Base-by-base conservation (phyloP, 805 yeast genomes). In the Myxozyma mucilagina region DNA sequence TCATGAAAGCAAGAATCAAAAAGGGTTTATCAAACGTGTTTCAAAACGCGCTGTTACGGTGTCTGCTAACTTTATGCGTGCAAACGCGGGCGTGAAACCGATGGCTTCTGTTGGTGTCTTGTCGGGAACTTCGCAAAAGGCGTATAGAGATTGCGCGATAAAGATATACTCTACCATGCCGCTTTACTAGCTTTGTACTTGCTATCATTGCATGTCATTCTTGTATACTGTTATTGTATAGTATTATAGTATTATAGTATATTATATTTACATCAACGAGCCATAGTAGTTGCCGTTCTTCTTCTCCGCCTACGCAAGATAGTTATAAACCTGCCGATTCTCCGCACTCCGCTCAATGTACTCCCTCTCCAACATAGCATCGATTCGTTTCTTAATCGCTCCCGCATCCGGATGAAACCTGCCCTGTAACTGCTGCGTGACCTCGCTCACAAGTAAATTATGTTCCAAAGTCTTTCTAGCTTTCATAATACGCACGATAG, bases 401-500 rank as follows among this genome's bases (percentile, higher is more conserved):
- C 80, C 72, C 7, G 87, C 85, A 60, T 83, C 82, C 1, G 97
- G 91, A 53, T 81, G 82, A 72, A 91, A 92, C 61, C 94, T 76
- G 43, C 78, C 76, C 24, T 78, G 73, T 51, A 90, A 76, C 63
- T 83, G 87, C 53, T 80, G 80, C 24, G 86, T 79, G 4, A 85
- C 83, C 67, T 86, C 91, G 38, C 79, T 81, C n/a, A 89, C 76
- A 56, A 91, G 77, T 43, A 86, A 86, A 66, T 84, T 84, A 70
- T 88, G 93, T 31, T 73, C 77, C 57, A 87, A 67, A 0, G 79
- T 74, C 67, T 84, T 86, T 38, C 91, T 77, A 0, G 89, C 80
- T 50, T 91, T 91, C 93, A 91, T 86, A n/a, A 87, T 84, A 54
- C 97, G 79, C 4, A 91, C 96, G 58, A 91, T 82, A 0, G 96